A percentile compares a stretch with the other conserved stretches of the same genome.
Evolutionary conservation across 768 basidiomycete genomes (phyloP).

Genomic region (Mycena capillaripes): DNA sequence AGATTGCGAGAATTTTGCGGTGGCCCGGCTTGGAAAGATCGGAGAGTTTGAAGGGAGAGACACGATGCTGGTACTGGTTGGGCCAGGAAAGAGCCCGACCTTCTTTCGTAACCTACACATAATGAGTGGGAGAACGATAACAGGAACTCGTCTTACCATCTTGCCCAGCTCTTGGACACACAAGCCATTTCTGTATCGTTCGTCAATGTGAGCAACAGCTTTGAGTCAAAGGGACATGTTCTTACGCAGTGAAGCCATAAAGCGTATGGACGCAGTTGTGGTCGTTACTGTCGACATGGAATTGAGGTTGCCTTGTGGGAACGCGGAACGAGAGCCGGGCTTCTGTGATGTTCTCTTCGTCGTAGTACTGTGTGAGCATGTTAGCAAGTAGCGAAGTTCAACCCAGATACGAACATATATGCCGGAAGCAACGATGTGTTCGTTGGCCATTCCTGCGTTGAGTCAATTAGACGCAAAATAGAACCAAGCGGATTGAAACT

Average conservation of each 20-base stretch:
- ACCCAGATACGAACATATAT: constrained; percentile 12
- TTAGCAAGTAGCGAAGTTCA: neutral
- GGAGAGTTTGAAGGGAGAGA: constrained; percentile 50
- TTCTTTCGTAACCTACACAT: constrained; percentile 32
- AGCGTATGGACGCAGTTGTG: constrained; percentile 11
- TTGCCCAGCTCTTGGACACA: constrained; percentile 42
- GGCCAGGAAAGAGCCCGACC: constrained; percentile 52
- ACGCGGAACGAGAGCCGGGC: constrained; percentile 47
- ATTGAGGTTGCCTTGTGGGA: constrained; percentile 22
- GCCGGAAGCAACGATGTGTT: constrained; percentile 47
- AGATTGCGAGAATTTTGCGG: constrained; percentile 54
- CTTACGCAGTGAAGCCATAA: constrained; percentile 29
- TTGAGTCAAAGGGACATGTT: neutral
- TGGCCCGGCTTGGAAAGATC: constrained; percentile 51
- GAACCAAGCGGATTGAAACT: neutral
- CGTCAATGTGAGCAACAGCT: neutral
- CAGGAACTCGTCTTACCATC: constrained; percentile 23
- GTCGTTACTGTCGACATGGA: constrained; percentile 36
- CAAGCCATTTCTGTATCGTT: neutral
- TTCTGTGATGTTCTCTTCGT: constrained; percentile 46
- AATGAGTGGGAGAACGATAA: neutral
- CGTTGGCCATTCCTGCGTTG: constrained; percentile 41
- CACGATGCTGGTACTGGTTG: constrained; percentile 53
- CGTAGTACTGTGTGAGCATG: constrained; percentile 37
- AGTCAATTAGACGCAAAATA: neutral